Base-by-base conservation (phyloP, 371 early-diverging fungal genomes). In the Lichtheimia ramosa region DNA sequence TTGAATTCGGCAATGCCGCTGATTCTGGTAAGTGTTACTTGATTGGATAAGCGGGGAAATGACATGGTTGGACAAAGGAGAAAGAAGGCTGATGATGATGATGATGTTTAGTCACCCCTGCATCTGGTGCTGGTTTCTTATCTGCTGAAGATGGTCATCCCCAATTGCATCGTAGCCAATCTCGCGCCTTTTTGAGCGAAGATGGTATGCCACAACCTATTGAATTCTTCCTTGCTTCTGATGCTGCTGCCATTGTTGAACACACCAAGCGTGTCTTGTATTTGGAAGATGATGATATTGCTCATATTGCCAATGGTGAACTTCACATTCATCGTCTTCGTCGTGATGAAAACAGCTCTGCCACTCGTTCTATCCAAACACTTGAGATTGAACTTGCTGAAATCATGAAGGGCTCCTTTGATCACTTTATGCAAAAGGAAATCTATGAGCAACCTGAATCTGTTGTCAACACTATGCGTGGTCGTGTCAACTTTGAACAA, bases 391-490 rank as follows among this genome's bases (percentile, higher is more conserved):
- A 98, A 71, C 74, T 99, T 54, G 96, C 95, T 34, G 90, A 92
- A 62, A 97, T 98, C 79, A 96, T 96, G 96, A 98, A 98, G 86
- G 99, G 72, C n/a, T 68, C 68, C 41, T 99, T 96, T 68, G 92
- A 92, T 61, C 99, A 98, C 83, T 98, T 97, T 75, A 99, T 99
- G 99, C 90, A 94, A 65, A 99, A 99, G 85, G 99, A 99, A 79
- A 99, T 99, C 63, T 97, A 90, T 75, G 99, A 99, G 79, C 99
- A 99, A 82, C 94, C 96, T 62, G 98, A 97, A 69, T 94, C 96
- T 1, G 96, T 99, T 42, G 94, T 97, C 63, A 99, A 98, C 87
- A 98, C 99, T 66, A 98, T 98, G 94, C 88, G 98, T 74, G 99
- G 99, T 40, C 92, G 99, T 74, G 92, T 99, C 71, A 94, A 99